Percentiles rank a stretch among this genome's conserved stretches.
These are phyloP conservation scores for Coemansia pectinata DNA, from an alignment of 192 early-diverging fungal species.

Conservation along the genomic window DNA sequence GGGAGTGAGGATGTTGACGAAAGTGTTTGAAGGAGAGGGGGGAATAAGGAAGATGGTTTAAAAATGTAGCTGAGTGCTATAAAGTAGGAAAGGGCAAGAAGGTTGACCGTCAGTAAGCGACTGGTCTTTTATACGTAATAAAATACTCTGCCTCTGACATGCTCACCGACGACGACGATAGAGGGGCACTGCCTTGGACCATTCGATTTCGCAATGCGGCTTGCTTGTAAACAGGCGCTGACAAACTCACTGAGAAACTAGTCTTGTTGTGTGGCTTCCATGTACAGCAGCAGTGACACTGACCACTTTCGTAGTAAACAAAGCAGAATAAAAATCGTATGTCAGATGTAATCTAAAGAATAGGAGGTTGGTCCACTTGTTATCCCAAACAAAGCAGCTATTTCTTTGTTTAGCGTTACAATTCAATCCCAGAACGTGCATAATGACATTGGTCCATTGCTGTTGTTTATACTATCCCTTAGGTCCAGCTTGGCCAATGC, in stretches of 20 bases:
- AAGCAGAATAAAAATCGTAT: background rate
- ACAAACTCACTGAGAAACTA: background rate
- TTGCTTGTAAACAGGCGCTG: background rate
- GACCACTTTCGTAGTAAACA: background rate
- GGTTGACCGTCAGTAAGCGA: background rate
- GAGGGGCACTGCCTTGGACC: no score
- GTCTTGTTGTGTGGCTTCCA: background rate
- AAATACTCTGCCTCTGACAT: background rate
- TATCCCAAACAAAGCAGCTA: background rate
- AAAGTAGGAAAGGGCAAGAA: background rate
- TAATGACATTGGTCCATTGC: background rate
- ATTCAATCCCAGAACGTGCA: background rate
- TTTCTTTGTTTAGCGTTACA: background rate
- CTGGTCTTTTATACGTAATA: background rate
- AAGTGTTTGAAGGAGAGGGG: background rate
- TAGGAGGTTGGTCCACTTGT: background rate
- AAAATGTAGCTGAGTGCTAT: conserved; percentile 5
- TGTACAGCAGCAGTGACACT: background rate
- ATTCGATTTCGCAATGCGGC: background rate
- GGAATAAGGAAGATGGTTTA: background rate
- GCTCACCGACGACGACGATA: background rate
- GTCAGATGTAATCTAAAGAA: background rate
- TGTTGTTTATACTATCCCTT: conserved; percentile 5
- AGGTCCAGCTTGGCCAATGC: background rate
- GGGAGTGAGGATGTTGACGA: background rate